Percentiles rank a stretch among this genome's conserved stretches.
Evolutionary conservation across 805 yeast genomes (phyloP).

Genomic region (Clavispora fructus): DNA sequence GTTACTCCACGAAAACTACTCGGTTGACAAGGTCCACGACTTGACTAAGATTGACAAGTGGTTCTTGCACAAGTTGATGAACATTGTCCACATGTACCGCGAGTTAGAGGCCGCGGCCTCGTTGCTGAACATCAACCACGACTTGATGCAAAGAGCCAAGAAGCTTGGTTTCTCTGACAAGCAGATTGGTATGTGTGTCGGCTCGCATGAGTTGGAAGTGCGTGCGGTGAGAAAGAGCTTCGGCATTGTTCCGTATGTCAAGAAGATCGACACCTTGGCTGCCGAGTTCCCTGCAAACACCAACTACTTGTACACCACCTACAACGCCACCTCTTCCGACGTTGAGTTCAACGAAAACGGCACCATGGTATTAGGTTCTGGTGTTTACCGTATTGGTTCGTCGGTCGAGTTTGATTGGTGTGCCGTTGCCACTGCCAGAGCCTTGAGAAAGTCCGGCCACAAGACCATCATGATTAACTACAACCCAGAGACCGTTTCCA

Average conservation of each 20-base stretch:
- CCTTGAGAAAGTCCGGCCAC: constrained; percentile 76
- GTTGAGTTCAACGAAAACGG: constrained; percentile 88
- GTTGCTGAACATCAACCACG: constrained; percentile 57
- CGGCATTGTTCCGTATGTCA: constrained; percentile 86
- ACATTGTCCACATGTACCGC: constrained; percentile 84
- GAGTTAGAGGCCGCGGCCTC: constrained; percentile 61
- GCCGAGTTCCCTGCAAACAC: constrained; percentile 98
- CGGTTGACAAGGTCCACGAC: constrained; percentile 88
- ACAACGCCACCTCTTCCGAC: constrained; percentile 87
- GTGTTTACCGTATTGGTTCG: constrained; percentile 98
- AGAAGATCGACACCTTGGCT: constrained; percentile 97
- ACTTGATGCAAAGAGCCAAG: constrained; percentile 69
- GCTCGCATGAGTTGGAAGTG: constrained; percentile 88
- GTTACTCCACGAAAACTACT: constrained; percentile 79
- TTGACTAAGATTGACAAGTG: constrained; percentile 91
- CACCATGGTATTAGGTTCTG: constrained; percentile 93
- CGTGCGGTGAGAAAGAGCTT: constrained; percentile 83
- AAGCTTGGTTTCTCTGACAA: constrained; percentile 96
- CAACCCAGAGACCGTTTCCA: constrained; percentile 98
- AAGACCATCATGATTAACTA: constrained; percentile 97
- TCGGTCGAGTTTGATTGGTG: constrained; percentile 99
- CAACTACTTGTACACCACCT: constrained; percentile 90
- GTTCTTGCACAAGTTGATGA: constrained; percentile 91
- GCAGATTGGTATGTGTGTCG: constrained; percentile 85
- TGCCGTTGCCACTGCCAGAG: constrained; percentile 95